Evolutionary conservation across 345 rosid species (phyloP).

Genomic region (Sapria himalayana): DNA sequence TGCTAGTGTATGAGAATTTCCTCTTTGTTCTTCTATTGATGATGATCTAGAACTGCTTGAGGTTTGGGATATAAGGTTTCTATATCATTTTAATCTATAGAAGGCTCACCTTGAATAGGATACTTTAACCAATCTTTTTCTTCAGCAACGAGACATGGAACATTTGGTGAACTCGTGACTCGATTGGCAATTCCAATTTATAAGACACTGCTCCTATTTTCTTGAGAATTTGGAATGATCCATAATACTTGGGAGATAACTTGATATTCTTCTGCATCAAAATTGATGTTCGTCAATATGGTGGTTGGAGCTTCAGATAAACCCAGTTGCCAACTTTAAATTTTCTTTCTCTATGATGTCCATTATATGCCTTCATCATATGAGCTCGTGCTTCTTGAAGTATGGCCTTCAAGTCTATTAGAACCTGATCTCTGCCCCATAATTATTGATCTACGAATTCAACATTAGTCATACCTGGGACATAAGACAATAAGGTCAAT

Average conservation of each 20-base stretch:
- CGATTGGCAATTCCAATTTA: background rate
- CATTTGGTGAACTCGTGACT: background rate
- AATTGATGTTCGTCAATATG: background rate
- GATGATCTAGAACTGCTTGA: background rate
- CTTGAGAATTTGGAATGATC: background rate
- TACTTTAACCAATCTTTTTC: background rate
- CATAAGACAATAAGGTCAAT: background rate
- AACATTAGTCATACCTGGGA: background rate
- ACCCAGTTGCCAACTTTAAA: slow-evolving; percentile 3
- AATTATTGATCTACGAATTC: background rate
- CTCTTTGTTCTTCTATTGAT: background rate
- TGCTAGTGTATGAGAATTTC: background rate
- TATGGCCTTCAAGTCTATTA: background rate
- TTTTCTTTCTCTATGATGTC: background rate
- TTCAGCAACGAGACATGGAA: slow-evolving; percentile 3
- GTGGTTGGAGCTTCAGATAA: slow-evolving; percentile 3
- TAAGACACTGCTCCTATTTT: slow-evolving; percentile 1
- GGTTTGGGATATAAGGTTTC: background rate
- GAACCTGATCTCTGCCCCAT: background rate
- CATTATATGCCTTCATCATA: background rate
- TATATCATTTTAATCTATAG: background rate
- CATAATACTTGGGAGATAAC: background rate
- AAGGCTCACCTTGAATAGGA: background rate
- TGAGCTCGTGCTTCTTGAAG: background rate
- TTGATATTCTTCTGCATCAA: background rate